Conservation (phyloP, 768 basidiomycete genomes). For the Suillus paluster region DNA sequence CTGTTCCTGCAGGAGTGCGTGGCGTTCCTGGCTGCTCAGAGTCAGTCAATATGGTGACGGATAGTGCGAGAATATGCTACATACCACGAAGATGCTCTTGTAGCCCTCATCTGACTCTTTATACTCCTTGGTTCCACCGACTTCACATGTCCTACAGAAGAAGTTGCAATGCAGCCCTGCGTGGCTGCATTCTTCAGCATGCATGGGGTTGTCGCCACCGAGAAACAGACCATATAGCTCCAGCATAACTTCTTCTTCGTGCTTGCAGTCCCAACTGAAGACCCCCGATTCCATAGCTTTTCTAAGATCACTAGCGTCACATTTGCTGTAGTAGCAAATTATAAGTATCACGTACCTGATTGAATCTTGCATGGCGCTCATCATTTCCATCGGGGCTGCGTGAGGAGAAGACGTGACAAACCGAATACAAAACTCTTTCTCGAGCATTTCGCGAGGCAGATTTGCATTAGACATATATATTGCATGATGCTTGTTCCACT, state of each 20-base stretch:
- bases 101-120: no score
- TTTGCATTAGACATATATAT: constrained; percentile 38
- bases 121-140: constrained; percentile 37
- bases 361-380: constrained; percentile 32
- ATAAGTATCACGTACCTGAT: constrained; percentile 24
- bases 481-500: constrained; percentile 42
- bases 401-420: constrained; percentile 40
- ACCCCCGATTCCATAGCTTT: constrained; percentile 14
- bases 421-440: constrained; percentile 34
- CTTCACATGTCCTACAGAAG: constrained; percentile 38
- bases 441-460: constrained; percentile 32
- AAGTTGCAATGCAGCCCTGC: constrained; percentile 36
- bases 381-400: constrained; percentile 38
- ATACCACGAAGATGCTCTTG: constrained; percentile 22
- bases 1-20: constrained; percentile 5
- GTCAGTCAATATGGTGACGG: not conserved
- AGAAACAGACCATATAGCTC: constrained; percentile 27
- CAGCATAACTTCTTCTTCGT: constrained; percentile 27
- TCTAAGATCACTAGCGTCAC: constrained; percentile 8
- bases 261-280: constrained; percentile 27
- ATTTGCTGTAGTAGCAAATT: not conserved
- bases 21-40: constrained; percentile 7
- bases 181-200: constrained; percentile 39
- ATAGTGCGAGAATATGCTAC: not conserved
- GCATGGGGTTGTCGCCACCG: no score